Evolutionary conservation across 192 early-diverging fungal species (phyloP).

Genomic region (Coemansia sp.): DNA sequence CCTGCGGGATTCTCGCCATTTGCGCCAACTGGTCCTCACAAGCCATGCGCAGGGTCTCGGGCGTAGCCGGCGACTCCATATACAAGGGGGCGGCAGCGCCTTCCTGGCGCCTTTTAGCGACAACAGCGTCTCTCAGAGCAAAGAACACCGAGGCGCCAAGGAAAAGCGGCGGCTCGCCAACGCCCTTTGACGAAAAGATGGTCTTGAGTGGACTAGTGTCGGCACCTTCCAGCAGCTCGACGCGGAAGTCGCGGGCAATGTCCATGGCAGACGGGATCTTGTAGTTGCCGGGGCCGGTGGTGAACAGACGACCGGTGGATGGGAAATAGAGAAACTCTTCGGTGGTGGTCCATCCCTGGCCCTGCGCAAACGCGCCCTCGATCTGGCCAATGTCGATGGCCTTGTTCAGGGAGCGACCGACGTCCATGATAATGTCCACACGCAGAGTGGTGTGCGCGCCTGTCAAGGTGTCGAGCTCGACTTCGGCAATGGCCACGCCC

Average conservation of each 20-base stretch:
- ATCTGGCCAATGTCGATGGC: slow-evolving; percentile 89
- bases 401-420: slow-evolving; percentile 80
- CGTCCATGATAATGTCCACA: slow-evolving; percentile 80
- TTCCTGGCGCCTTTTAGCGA: slow-evolving; percentile 55
- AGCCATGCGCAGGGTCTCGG: slow-evolving; percentile 69
- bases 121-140: slow-evolving; percentile 75
- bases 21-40: slow-evolving; percentile 66
- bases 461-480: slow-evolving; percentile 82
- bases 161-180: slow-evolving; percentile 87
- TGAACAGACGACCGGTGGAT: slow-evolving; percentile 67
- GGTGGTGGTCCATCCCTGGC: slow-evolving; percentile 80
- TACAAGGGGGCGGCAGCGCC: slow-evolving; percentile 54
- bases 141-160: slow-evolving; percentile 73
- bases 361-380: slow-evolving; percentile 84
- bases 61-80: slow-evolving; percentile 73
- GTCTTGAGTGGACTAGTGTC: slow-evolving; percentile 61
- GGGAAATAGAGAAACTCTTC: slow-evolving; percentile 81
- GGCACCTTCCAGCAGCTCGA: slow-evolving; percentile 60
- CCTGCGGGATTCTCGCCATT: slow-evolving; percentile 16
- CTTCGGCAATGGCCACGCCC: slow-evolving; percentile 76
- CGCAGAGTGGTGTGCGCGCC: slow-evolving; percentile 72
- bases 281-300: slow-evolving; percentile 81
- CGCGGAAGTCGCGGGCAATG: slow-evolving; percentile 77
- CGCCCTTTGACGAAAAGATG: slow-evolving; percentile 78
- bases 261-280: slow-evolving; percentile 85